Evolutionary conservation across 352 stramenopile species (phyloP).

Genomic region (Globisporangium rhizosaccharum): DNA sequence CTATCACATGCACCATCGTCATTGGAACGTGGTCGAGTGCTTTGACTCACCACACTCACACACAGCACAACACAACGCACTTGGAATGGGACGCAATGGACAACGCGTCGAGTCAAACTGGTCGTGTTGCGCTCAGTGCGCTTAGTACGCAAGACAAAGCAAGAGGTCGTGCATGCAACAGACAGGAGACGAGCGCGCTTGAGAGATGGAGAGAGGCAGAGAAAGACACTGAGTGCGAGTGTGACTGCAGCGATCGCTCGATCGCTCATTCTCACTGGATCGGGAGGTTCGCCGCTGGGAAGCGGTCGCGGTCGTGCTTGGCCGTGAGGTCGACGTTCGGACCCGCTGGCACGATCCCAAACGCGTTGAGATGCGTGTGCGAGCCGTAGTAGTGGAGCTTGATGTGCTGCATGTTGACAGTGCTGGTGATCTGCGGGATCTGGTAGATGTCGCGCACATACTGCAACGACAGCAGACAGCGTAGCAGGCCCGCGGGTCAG

Average conservation of each 20-base stretch:
- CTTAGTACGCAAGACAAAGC: too few species aligned
- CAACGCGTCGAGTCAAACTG: too few species aligned
- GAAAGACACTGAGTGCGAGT: too few species aligned
- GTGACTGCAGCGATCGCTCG: too few species aligned
- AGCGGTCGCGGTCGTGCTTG: constrained; percentile 68
- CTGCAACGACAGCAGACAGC: constrained; percentile 18
- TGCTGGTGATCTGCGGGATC: constrained; percentile 79
- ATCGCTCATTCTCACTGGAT: constrained; percentile 15
- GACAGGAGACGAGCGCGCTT: background rate
- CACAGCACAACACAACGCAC: too few species aligned
- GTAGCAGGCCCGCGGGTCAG: background rate
- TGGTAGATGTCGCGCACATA: constrained; percentile 91
- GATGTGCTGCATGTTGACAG: constrained; percentile 95
- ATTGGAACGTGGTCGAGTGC: too few species aligned
- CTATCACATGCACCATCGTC: background rate
- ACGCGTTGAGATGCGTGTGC: constrained; percentile 92
- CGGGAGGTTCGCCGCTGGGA: constrained; percentile 29
- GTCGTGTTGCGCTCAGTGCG: too few species aligned
- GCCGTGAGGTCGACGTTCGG: constrained; percentile 41
- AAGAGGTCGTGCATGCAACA: background rate
- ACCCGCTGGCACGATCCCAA: constrained; percentile 90
- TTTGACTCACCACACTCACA: too few species aligned
- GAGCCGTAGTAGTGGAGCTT: constrained; percentile 96
- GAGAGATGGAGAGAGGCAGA: background rate
- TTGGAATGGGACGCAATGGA: too few species aligned